Percentiles rank a stretch among this genome's conserved stretches.
These are phyloP conservation scores for Sequoiadendron giganteum DNA, from an alignment of 75 land plant species.

Conservation along the genomic window DNA sequence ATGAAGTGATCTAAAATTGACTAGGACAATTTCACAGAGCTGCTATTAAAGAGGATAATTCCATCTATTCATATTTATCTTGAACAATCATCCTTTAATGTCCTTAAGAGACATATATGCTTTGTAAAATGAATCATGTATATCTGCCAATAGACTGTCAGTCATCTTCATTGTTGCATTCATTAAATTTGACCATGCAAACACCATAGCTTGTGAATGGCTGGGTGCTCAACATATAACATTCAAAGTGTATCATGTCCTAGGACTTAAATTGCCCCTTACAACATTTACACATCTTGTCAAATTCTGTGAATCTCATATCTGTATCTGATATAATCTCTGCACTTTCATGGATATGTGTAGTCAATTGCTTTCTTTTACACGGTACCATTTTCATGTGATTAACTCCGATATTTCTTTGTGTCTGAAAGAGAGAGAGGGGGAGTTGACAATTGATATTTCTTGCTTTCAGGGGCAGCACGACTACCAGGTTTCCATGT, in stretches of 20 bases:
- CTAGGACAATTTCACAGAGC: background rate
- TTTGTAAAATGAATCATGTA: background rate
- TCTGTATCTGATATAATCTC: background rate
- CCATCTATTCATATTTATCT: background rate
- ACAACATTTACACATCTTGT: background rate
- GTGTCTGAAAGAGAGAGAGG: background rate
- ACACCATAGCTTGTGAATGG: background rate
- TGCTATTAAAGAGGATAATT: background rate
- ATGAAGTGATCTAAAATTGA: background rate
- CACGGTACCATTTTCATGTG: background rate
- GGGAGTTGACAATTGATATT: background rate
- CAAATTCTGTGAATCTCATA: background rate
- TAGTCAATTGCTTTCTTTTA: background rate
- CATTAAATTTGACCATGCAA: background rate
- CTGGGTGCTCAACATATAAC: background rate
- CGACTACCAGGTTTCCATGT: constrained; percentile 97
- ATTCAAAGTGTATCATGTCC: background rate
- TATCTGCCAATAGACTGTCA: background rate
- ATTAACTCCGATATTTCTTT: background rate
- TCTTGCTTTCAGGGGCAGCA: constrained; percentile 61
- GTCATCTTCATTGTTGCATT: background rate
- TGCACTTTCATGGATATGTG: background rate
- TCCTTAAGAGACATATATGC: background rate
- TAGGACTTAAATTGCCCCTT: background rate
- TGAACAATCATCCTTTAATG: background rate